These are phyloP conservation scores for Verticillium isaacii DNA, from an alignment of 2,329 filamentous ascomycete genomes.

Conservation along the genomic window DNA sequence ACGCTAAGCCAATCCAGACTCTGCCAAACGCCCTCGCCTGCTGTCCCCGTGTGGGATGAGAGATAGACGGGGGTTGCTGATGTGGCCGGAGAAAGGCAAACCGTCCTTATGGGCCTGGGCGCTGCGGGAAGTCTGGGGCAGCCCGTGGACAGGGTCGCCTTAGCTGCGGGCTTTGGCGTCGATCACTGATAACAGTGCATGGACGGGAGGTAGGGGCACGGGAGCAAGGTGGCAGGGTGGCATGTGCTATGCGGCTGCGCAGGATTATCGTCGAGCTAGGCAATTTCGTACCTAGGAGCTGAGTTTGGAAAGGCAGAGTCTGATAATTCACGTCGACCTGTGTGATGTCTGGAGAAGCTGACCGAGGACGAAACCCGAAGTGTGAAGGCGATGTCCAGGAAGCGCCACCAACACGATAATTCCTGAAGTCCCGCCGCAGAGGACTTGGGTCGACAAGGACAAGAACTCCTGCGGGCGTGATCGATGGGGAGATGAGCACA, in stretches of 20 bases:
- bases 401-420: background rate
- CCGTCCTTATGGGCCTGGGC: background rate
- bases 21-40: background rate
- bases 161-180: background rate
- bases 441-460: background rate
- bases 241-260: background rate
- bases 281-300: background rate
- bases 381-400: background rate
- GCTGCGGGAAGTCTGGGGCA: conserved; percentile 1
- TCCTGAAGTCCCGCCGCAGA: background rate
- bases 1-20: conserved; percentile 2
- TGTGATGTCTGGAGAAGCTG: background rate
- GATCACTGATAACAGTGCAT: conserved; percentile 2
- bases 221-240: background rate
- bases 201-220: background rate
- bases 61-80: background rate
- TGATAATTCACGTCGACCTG: background rate
- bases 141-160: background rate
- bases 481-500: background rate
- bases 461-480: background rate
- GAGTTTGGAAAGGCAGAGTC: background rate
- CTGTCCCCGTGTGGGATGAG: background rate
- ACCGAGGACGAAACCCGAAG: background rate
- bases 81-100: conserved; percentile 1
- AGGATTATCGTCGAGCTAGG: background rate